Evolutionary conservation across 306 rosid genomes (phyloP).

Genomic region (Pyrus betulifolia): DNA sequence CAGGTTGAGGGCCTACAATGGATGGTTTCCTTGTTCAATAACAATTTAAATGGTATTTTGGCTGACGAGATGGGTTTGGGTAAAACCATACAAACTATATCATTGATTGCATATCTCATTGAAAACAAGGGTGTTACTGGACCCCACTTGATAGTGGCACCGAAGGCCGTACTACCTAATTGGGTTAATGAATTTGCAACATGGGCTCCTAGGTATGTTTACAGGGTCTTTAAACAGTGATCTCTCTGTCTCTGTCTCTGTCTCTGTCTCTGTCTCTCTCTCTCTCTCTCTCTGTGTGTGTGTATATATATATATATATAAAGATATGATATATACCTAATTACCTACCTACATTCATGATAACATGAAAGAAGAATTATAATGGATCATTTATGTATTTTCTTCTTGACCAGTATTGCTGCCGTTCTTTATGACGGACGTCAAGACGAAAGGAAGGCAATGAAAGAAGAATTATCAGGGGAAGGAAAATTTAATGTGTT

Average conservation of each 20-base stretch:
- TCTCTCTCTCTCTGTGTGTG: neutral
- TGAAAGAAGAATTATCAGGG: constrained; percentile 80
- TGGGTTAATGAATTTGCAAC: constrained; percentile 83
- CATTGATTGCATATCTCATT: constrained; percentile 75
- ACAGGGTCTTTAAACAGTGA: neutral
- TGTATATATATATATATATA: no score
- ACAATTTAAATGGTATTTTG: constrained; percentile 92
- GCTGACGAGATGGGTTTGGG: constrained; percentile 99
- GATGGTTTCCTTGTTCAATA: constrained; percentile 97
- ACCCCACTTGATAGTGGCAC: constrained; percentile 97
- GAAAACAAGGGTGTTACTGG: constrained; percentile 87
- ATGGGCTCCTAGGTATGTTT: constrained; percentile 90
- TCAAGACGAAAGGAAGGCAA: constrained; percentile 85
- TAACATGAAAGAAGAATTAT: neutral
- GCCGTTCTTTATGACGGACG: constrained; percentile 90
- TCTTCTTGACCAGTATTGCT: constrained; percentile 51
- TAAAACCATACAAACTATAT: constrained; percentile 95
- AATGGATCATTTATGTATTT: constrained; percentile 4
- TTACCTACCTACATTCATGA: neutral
- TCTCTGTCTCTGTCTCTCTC: no score
- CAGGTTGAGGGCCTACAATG: constrained; percentile 98
- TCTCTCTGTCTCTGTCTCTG: constrained; percentile 1
- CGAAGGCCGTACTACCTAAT: constrained; percentile 96
- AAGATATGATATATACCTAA: neutral
- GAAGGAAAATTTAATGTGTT: constrained; percentile 90